A percentile compares a stretch with the other conserved stretches of the same genome.
Conservation (phyloP, 805 yeast genomes). For the Lipomyces kockii region DNA sequence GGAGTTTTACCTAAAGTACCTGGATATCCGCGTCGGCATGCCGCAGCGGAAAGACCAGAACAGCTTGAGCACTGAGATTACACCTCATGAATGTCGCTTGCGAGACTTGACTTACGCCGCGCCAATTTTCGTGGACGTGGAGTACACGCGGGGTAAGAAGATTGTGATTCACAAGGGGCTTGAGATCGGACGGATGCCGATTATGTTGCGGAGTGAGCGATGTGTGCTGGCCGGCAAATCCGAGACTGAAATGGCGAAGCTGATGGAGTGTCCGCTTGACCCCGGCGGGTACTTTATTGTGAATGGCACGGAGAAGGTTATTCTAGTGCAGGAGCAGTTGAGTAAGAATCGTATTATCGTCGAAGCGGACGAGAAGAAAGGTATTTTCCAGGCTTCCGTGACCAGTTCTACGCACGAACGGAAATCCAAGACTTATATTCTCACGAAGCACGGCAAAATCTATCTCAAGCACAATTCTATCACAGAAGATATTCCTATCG, state of each 20-base stretch:
- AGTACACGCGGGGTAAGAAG: constrained; percentile 92
- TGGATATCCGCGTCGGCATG: constrained; percentile 87
- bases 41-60: constrained; percentile 49
- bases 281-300: constrained; percentile 99
- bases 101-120: constrained; percentile 96
- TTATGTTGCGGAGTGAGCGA: constrained; percentile 91
- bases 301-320: constrained; percentile 97
- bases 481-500: constrained; percentile 94
- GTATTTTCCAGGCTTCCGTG: constrained; percentile 94
- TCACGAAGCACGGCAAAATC: constrained; percentile 86
- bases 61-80: constrained; percentile 43
- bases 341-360: constrained; percentile 97
- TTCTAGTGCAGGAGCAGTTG: constrained; percentile 93
- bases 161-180: constrained; percentile 87
- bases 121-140: constrained; percentile 95
- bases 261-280: constrained; percentile 94
- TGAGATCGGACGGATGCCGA: constrained; percentile 98
- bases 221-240: constrained; percentile 81
- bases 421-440: constrained; percentile 94
- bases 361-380: constrained; percentile 94
- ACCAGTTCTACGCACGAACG: constrained; percentile 98
- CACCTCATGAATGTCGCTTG: constrained; percentile 95
- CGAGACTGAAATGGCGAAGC: constrained; percentile 82
- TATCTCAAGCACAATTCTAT: constrained; percentile 94
- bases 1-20: constrained; percentile 88